Base-by-base conservation (phyloP, 129 eudicot species). In the Pulicaria dysenterica region DNA sequence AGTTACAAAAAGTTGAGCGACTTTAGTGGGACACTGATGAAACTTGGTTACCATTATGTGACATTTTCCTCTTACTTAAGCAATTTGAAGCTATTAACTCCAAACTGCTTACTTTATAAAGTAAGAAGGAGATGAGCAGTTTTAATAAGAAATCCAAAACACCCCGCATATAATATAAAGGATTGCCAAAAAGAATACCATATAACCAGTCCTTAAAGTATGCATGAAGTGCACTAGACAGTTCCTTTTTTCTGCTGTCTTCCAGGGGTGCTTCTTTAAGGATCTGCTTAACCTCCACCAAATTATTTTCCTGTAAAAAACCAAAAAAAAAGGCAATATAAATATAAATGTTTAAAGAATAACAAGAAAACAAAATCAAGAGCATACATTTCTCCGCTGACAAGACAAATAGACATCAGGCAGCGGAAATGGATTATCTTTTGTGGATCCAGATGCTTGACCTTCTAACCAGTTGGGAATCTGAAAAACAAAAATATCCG, bases 141-240 rank as follows among this genome's bases (percentile, higher is more conserved):
- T 60, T 60, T 39, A 11, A 13, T 38, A 37, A 60, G 13, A 7
- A 34, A 41, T 7, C 7, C 8, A 9, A 7, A 60, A 43, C 13
- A 44, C 51, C 31, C 31, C 31, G 1, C 2, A 24, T 24, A 24
- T 24, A 24, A 24, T 24, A 0, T 24, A 24, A 67, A 4, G 15
- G 12, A 40, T 41, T 5, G 46, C 10, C 54, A 51, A 9, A 31
- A 48, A 39, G 34, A 71, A 81, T 95, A 95, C 99, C 94, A 71
- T 88, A 95, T 79, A 95, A 80, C 99, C 99, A 95, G 64, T 95
- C 99, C 54, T 90, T 95, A 61, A 95, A 95, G 86, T 85, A 88
- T 4, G 78, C 85, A 83, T 95, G 97, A 80, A 95, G 94, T 47
- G 91, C 97, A 80, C 58, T 82, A 3, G 97, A 86, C 42, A 95